Evolutionary conservation across 768 basidiomycete species (phyloP), one percentile per base, ranked within the genome.

Genomic region (Lyophyllum atratum): DNA sequence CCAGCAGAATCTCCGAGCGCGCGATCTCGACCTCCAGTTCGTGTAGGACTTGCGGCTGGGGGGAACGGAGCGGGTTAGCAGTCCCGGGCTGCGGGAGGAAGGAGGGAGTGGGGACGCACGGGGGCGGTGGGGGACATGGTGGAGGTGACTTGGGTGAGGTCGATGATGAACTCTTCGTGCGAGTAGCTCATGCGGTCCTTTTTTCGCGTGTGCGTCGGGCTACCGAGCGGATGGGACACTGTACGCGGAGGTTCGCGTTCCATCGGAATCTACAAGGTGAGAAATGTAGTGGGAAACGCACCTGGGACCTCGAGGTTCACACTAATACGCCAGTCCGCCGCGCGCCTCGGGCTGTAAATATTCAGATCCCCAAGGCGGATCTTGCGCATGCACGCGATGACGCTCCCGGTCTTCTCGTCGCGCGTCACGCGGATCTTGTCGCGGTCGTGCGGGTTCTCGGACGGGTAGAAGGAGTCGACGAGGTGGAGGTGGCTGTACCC

Each of bases 111-210:
- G 22, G 43, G 26, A 73, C 83, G 61, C 67, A 90, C 89, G 43
- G 82, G 77, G 55, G 74, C 72, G 51, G 72, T 78, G 0, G 81
- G 71, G 2, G 81, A 70, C 12, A 73, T 65, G 8, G 77, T 78
- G 4, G 87, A 80, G 1, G 84, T 85, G 47, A 98, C 96, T 72
- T 95, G 93, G 1, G 97, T 98, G 48, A 99, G 81, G 75, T 99
- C 97, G 60, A 99, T 87, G 61, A 79, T 82, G 69, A 94, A 95
- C 61, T 96, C 87, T 71, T 98, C 95, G 71, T 99, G 97, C 3
- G 87, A 76, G 71, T 99, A 99, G 66, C 92, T 90, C 70, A 98
- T 80, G 44, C 97, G 81, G 73, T 99, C 93, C 74, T 97, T 99
- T 75, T 82, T 79, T 56, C 92, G 82, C 29, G 84, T 80, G 61